These are phyloP conservation scores for Gracilariopsis chorda DNA, from an alignment of 23 red algal species.

Conservation along the genomic window DNA sequence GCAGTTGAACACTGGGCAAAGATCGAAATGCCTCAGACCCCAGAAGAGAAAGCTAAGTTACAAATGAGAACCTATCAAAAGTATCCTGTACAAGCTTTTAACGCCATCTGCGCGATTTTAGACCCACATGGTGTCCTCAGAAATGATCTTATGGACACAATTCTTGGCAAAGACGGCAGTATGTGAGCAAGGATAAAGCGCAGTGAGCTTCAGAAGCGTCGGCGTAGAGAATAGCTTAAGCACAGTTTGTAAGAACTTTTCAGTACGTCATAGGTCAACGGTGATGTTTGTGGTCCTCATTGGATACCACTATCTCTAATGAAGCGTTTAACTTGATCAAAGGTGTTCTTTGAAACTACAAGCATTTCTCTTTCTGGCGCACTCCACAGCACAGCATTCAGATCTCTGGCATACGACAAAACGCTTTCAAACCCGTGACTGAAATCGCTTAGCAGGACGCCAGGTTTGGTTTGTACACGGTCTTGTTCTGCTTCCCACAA, in stretches of 20 bases:
- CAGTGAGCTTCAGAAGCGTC: too few species aligned
- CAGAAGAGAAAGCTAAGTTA: constrained; percentile 26
- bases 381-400: constrained; percentile 72
- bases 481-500: constrained; percentile 97
- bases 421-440: constrained; percentile 43
- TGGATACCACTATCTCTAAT: constrained; percentile 35
- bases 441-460: constrained; percentile 89
- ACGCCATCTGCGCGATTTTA: constrained; percentile 51
- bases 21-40: constrained; percentile 70
- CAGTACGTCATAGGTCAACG: not conserved
- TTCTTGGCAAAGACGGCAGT: constrained; percentile 26
- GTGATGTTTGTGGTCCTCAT: not conserved
- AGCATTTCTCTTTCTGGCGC: constrained; percentile 5
- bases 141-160: constrained; percentile 51
- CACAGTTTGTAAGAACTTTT: too few species aligned
- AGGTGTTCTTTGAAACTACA: constrained; percentile 30
- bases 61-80: constrained; percentile 24
- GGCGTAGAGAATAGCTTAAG: too few species aligned
- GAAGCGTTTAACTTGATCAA: constrained; percentile 50
- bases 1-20: constrained; percentile 92
- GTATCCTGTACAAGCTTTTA: constrained; percentile 65
- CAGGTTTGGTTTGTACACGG: constrained; percentile 68
- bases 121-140: constrained; percentile 64
- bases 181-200: too few species aligned
- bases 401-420: constrained; percentile 36